A percentile compares a stretch with the other conserved stretches of the same genome.
phyloP scores from a whole-genome alignment of 306 rosid genomes.

The apple (Malus domestica) region ASM211411v1 NC_041799.1:2662501-2663000 shows the following conservation, averaged over 20 bases:
- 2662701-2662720: too few species aligned
- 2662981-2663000: rapidly evolving
- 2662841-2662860: too few species aligned
- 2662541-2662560: too few species aligned
- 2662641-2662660: slow-evolving; percentile 2
- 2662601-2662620: too few species aligned
- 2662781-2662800: rapidly evolving
- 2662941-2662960: slow-evolving; percentile 10
- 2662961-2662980: slow-evolving; percentile 6
- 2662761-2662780: background rate
- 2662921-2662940: background rate
- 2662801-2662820: slow-evolving; percentile 3
- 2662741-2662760: too few species aligned
- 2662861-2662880: too few species aligned
- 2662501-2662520: background rate
- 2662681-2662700: background rate
- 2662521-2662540: background rate
- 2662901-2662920: background rate
- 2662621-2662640: slow-evolving; percentile 5
- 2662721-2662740: slow-evolving; percentile 21
- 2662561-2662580: too few species aligned
- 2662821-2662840: too few species aligned
- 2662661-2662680: background rate
- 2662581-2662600: too few species aligned
- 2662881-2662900: slow-evolving; percentile 17